Evolutionary conservation across 2,329 filamentous ascomycete genomes (phyloP).

Genomic region (Trichoderma koningii): DNA sequence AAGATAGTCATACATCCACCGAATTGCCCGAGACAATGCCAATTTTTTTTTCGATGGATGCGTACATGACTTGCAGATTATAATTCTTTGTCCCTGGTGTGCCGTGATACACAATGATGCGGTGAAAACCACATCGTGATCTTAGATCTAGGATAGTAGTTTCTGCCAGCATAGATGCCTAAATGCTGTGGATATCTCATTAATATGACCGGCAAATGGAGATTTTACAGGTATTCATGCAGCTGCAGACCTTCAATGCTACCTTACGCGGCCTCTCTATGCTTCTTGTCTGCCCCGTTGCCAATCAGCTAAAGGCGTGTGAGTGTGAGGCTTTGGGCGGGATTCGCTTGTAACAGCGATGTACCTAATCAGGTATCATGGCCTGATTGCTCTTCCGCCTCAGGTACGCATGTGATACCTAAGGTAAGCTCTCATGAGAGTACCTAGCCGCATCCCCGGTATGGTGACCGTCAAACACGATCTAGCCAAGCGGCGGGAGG

Average conservation of each 20-base stretch:
- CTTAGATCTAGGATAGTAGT: neutral
- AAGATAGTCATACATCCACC: too few species aligned
- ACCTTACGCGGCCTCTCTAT: too few species aligned
- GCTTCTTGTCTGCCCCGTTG: too few species aligned
- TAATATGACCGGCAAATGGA: neutral
- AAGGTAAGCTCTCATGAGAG: neutral
- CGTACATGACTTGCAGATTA: neutral
- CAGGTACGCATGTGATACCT: neutral
- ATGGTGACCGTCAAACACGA: too few species aligned
- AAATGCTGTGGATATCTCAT: too few species aligned
- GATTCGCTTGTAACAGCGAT: neutral
- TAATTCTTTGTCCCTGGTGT: neutral
- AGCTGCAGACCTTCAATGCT: neutral
- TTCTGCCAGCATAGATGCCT: too few species aligned
- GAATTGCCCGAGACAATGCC: too few species aligned
- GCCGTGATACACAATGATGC: neutral
- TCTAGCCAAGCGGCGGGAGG: too few species aligned
- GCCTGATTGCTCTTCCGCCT: constrained; percentile 2
- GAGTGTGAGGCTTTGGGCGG: neutral
- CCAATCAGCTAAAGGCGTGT: neutral
- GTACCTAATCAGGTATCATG: neutral
- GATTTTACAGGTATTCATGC: neutral
- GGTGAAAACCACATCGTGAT: neutral
- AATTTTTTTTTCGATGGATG: neutral
- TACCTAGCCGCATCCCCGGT: neutral